phyloP scores from a whole-genome alignment of 2,329 filamentous ascomycete species.

The Nemania sp. region DNA sequence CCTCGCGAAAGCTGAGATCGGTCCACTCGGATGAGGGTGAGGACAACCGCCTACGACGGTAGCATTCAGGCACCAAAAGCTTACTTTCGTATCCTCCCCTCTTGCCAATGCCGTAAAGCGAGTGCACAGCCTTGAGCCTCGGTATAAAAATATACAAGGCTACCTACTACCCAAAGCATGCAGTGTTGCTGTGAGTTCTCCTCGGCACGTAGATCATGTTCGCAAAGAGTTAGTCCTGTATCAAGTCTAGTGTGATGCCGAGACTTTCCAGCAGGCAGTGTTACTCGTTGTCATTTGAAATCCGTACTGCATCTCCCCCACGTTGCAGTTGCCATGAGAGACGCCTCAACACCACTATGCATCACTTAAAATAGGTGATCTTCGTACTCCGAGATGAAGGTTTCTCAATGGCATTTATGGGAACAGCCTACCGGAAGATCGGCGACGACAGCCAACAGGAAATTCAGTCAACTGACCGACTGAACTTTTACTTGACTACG shows the following conservation, averaged over 20 bases:
- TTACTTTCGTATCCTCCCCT: too few relatives aligned
- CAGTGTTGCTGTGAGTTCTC: too few relatives aligned
- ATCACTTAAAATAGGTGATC: slow-evolving; percentile 8
- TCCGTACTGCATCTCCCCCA: slow-evolving; percentile 4
- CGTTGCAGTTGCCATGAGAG: background rate
- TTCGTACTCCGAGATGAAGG: slow-evolving; percentile 1
- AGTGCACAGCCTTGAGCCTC: background rate
- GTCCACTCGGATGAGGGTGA: slow-evolving; percentile 4
- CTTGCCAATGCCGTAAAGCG: background rate
- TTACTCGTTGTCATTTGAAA: slow-evolving; percentile 16
- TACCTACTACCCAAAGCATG: too few relatives aligned
- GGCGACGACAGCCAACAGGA: slow-evolving; percentile 1
- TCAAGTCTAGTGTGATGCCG: background rate
- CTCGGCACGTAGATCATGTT: background rate
- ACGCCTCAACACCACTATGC: background rate
- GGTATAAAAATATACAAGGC: too few relatives aligned
- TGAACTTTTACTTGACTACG: background rate
- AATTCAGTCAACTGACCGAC: background rate
- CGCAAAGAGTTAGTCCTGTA: background rate
- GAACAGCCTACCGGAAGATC: slow-evolving; percentile 22
- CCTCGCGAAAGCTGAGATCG: background rate
- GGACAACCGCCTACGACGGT: slow-evolving; percentile 17
- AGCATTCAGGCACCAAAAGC: slow-evolving; percentile 9
- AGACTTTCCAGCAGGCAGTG: background rate
- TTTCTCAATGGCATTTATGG: slow-evolving; percentile 7